phyloP scores from a whole-genome alignment of 805 yeast genomes.

The Pichia sporocuriosa region DNA sequence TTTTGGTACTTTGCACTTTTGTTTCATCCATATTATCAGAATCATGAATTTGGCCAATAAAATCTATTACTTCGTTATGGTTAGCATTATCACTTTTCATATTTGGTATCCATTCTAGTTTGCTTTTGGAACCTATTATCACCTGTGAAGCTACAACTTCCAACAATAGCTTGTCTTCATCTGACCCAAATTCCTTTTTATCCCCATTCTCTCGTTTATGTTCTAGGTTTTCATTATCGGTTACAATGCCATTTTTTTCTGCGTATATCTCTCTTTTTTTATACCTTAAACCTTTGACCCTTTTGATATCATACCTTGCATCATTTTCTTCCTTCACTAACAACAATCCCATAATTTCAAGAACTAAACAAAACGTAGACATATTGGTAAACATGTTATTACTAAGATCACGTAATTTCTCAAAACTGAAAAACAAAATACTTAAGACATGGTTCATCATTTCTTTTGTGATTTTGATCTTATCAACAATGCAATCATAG shows the following conservation, averaged over 20 bases:
- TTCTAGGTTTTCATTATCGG: not conserved
- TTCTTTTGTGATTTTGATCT: conserved; percentile 21
- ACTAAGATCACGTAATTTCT: conserved; percentile 38
- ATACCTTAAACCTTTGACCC: conserved; percentile 74
- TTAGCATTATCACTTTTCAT: too few species aligned
- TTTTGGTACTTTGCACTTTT: not conserved
- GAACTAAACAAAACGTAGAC: conserved; percentile 45
- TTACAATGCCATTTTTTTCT: not conserved
- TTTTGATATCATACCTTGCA: conserved; percentile 43
- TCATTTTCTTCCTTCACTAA: conserved; percentile 37
- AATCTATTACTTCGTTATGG: too few species aligned
- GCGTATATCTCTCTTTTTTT: conserved; percentile 30
- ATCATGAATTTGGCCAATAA: not conserved
- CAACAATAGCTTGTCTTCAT: conserved; percentile 6
- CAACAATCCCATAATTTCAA: conserved; percentile 74
- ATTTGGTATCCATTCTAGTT: conserved; percentile 10
- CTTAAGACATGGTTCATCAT: conserved; percentile 18
- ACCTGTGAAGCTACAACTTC: conserved; percentile 13
- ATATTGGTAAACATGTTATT: conserved; percentile 33
- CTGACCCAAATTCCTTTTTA: conserved; percentile 2
- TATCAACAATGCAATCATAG: conserved; percentile 23
- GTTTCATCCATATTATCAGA: not conserved
- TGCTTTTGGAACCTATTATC: conserved; percentile 6
- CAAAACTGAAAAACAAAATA: conserved; percentile 21
- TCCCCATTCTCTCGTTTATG: not conserved